Evolutionary conservation across 805 yeast species (phyloP).

Genomic region (Candida manassasensis): DNA sequence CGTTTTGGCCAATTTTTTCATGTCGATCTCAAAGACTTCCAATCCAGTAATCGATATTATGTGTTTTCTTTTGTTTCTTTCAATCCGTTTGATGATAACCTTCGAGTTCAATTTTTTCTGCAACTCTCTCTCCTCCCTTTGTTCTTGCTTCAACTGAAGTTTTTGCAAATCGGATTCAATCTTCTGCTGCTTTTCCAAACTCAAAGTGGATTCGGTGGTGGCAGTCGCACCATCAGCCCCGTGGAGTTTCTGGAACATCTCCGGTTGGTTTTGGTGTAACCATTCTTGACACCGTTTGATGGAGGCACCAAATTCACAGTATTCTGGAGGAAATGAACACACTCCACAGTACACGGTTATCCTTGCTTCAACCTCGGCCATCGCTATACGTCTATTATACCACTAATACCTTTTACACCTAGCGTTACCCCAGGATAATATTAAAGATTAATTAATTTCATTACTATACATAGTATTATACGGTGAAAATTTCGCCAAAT

Average conservation of each 20-base stretch:
- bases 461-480: too few species aligned
- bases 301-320: slow-evolving; percentile 85
- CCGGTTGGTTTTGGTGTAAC: slow-evolving; percentile 59
- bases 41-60: slow-evolving; percentile 82
- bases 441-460: too few species aligned
- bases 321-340: slow-evolving; percentile 83
- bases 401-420: too few species aligned
- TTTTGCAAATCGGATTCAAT: slow-evolving; percentile 78
- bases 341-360: slow-evolving; percentile 65
- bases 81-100: slow-evolving; percentile 79
- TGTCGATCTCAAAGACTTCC: slow-evolving; percentile 82
- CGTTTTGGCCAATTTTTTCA: slow-evolving; percentile 86
- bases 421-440: too few species aligned
- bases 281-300: slow-evolving; percentile 81
- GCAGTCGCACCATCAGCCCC: slow-evolving; percentile 53
- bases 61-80: slow-evolving; percentile 83
- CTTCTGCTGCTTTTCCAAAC: slow-evolving; percentile 75
- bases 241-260: slow-evolving; percentile 56
- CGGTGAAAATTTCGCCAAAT: background rate
- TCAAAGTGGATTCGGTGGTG: slow-evolving; percentile 46
- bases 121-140: slow-evolving; percentile 77
- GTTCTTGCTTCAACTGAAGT: slow-evolving; percentile 81
- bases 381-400: too few species aligned
- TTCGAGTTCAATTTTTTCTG: slow-evolving; percentile 76
- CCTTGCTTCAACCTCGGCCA: slow-evolving; percentile 21